These are phyloP conservation scores for Veloboletus limbatus DNA, from an alignment of 1,284 basidiomycete species.

Conservation along the genomic window DNA sequence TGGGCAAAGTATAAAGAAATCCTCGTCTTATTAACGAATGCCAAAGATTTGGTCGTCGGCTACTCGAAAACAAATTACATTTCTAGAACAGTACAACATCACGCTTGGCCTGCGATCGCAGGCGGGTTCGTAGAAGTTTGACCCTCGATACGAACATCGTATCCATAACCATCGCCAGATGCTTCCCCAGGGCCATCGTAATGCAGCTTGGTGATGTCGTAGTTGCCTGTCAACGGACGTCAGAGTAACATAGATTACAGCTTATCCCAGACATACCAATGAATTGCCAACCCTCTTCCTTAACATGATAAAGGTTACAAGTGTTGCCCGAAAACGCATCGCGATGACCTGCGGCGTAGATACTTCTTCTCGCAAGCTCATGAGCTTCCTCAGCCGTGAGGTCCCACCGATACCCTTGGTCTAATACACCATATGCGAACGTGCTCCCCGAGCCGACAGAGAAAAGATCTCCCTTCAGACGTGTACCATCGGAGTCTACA, in stretches of 20 bases:
- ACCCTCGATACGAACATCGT: conserved; percentile 57
- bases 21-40: background rate
- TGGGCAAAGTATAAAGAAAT: too few relatives aligned
- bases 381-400: conserved; percentile 92
- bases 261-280: conserved; percentile 57
- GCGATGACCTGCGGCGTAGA: conserved; percentile 96
- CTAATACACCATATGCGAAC: conserved; percentile 97
- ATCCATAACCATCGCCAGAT: conserved; percentile 71
- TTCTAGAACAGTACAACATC: conserved; percentile 17
- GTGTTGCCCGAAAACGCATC: conserved; percentile 98
- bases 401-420: conserved; percentile 96
- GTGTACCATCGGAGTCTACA: conserved; percentile 96
- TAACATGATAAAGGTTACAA: conserved; percentile 94
- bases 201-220: conserved; percentile 76
- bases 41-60: conserved; percentile 3
- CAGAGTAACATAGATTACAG: conserved; percentile 5
- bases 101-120: conserved; percentile 20
- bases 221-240: conserved; percentile 59
- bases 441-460: conserved; percentile 98
- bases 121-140: conserved; percentile 24
- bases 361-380: conserved; percentile 91
- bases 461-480: conserved; percentile 95
- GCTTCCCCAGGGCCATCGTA: conserved; percentile 77
- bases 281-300: conserved; percentile 92
- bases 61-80: conserved; percentile 16